Base-by-base conservation (phyloP, 805 yeast genomes). In the Metschnikowia lachancei region DNA sequence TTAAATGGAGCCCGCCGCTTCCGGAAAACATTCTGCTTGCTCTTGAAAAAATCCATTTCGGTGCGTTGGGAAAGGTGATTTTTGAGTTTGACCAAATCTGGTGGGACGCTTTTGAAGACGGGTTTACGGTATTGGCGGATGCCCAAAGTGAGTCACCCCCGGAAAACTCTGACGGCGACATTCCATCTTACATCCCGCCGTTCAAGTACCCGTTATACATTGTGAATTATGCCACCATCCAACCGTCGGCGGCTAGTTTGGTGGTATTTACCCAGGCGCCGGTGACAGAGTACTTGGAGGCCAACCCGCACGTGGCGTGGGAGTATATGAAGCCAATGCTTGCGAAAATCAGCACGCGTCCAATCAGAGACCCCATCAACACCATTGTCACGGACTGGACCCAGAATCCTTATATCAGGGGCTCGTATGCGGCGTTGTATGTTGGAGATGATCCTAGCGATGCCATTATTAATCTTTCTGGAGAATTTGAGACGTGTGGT, bases 381-480 rank as follows among this genome's bases (percentile, higher is more conserved):
- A 53, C 81, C 75, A 39, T 70, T 1, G 63, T 67, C 26, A 78
- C 92, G 0, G 69, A 80, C 22, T 92, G 98, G 98, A 84, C 95
- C 1, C 60, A 62, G 2, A 95, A 91, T 55, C 88, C 89, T 1
- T 87, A 75, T 58, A 75, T 87, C 2, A 67, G 86, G 45, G 98
- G 98, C 2, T 82, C 96, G 0, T 92, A 88, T 63, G 76, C 87
- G 10, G 90, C 91, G 0, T 77, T 87, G 45, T 63, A 69, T 31
- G 80, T 84, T 0, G 83, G 82, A 7, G 86, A 85, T 61, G 88
- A 83, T 56, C 88, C 95, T 0, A 69, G 78, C 9, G 83, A 78
- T 43, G 62, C 81, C 14, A 76, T 85, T 0, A 60, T 80, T 13
- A 85, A 83, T n/a, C 71, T 87, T 47, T 71, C 77, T 16, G 77